Evolutionary conservation across 2,329 filamentous ascomycete species (phyloP).

Genomic region (Simplicillium aogashimaense): DNA sequence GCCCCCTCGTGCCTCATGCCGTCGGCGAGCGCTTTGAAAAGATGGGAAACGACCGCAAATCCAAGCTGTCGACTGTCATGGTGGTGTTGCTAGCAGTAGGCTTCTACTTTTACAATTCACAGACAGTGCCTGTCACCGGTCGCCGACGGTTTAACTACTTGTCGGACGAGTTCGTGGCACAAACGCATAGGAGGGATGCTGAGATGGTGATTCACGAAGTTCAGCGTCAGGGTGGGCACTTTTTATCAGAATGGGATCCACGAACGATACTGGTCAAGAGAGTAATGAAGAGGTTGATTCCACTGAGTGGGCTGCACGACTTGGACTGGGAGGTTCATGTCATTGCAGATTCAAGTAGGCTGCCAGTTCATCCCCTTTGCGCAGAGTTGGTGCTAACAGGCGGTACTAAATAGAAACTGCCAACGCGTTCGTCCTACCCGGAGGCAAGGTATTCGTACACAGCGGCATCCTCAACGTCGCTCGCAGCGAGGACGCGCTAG

Average conservation of each 20-base stretch:
- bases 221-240: slow-evolving; percentile 36
- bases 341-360: slow-evolving; percentile 52
- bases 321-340: slow-evolving; percentile 64
- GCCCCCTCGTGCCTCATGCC: slow-evolving; percentile 19
- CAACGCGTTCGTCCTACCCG: slow-evolving; percentile 72
- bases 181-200: slow-evolving; percentile 17
- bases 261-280: slow-evolving; percentile 46
- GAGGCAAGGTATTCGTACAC: slow-evolving; percentile 72
- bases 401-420: slow-evolving; percentile 28
- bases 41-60: slow-evolving; percentile 18
- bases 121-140: slow-evolving; percentile 63
- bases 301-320: slow-evolving; percentile 50
- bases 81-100: slow-evolving; percentile 20
- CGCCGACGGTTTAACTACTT: slow-evolving; percentile 61
- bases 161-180: slow-evolving; percentile 47
- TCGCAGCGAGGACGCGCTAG: slow-evolving; percentile 56
- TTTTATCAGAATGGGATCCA: slow-evolving; percentile 51
- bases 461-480: slow-evolving; percentile 63
- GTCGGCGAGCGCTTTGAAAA: slow-evolving; percentile 15
- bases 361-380: neutral
- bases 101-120: slow-evolving; percentile 61
- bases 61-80: too few species aligned
- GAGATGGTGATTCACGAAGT: slow-evolving; percentile 40
- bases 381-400: slow-evolving; percentile 2
- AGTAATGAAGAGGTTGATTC: slow-evolving; percentile 58